A percentile compares a stretch with the other conserved stretches of the same genome.
phyloP scores from a whole-genome alignment of 2,329 filamentous ascomycete genomes.

The Sporothrix pallida region DNA sequence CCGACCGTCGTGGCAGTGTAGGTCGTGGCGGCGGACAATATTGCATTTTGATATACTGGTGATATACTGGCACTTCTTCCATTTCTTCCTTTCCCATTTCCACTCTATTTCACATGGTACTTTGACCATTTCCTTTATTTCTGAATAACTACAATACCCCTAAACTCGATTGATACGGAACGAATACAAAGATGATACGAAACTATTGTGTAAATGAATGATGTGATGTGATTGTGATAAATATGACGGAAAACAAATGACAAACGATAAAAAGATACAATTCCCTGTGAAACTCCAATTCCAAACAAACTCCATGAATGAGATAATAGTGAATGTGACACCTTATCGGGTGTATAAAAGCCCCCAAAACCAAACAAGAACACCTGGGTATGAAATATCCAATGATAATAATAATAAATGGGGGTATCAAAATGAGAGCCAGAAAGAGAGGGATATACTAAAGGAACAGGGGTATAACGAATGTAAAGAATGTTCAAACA shows the following conservation, averaged over 20 bases:
- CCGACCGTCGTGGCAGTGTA: neutral
- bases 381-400: conserved; percentile 9
- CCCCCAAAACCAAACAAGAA: neutral
- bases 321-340: neutral
- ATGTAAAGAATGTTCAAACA: neutral
- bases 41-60: neutral
- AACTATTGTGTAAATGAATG: neutral
- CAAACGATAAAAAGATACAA: neutral
- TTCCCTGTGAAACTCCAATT: neutral
- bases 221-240: neutral
- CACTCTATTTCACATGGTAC: neutral
- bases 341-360: neutral
- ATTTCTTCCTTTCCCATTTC: neutral
- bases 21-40: neutral
- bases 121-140: neutral
- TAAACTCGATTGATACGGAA: conserved; percentile 20
- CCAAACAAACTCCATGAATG: neutral
- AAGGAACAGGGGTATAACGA: neutral
- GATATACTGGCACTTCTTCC: neutral
- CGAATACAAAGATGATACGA: conserved; percentile 16
- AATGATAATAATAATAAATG: conserved; percentile 3
- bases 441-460: conserved; percentile 7
- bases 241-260: neutral
- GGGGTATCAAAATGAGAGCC: conserved; percentile 23
- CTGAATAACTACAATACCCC: conserved; percentile 21